These are phyloP conservation scores for Fonsecaea pedrosoi DNA, from an alignment of 2,329 filamentous ascomycete species.

Conservation along the genomic window DNA sequence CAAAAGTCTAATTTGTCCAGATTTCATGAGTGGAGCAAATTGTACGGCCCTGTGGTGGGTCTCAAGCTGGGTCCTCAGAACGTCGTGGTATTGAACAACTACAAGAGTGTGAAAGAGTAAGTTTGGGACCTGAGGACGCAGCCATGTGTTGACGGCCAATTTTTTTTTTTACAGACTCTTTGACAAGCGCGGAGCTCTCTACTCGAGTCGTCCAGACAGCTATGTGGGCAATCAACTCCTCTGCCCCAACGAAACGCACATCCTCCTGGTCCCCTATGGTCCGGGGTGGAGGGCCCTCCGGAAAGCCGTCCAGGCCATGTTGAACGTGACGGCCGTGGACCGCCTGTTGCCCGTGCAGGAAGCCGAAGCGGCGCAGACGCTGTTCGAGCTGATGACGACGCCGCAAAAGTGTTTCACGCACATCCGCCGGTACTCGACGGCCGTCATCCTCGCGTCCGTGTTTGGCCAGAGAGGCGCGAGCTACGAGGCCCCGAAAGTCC, in stretches of 20 bases:
- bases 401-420: constrained; percentile 16
- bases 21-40: constrained; percentile 22
- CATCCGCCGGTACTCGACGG: constrained; percentile 17
- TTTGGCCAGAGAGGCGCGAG: constrained; percentile 19
- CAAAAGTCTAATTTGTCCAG: constrained; percentile 1
- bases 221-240: constrained; percentile 48
- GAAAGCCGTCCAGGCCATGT: constrained; percentile 29
- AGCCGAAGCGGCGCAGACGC: constrained; percentile 11
- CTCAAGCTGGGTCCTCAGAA: constrained; percentile 28
- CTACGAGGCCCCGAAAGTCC: constrained; percentile 13
- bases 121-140: background rate
- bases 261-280: constrained; percentile 42
- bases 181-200: constrained; percentile 13
- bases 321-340: constrained; percentile 18
- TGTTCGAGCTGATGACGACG: constrained; percentile 7
- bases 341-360: constrained; percentile 10
- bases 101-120: constrained; percentile 24
- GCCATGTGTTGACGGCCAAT: background rate
- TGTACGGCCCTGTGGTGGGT: constrained; percentile 24
- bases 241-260: constrained; percentile 5
- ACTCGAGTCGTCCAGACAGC: constrained; percentile 41
- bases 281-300: constrained; percentile 34
- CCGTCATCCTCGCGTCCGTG: constrained; percentile 19
- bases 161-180: constrained; percentile 44
- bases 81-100: constrained; percentile 24